Evolutionary conservation across 2,329 filamentous ascomycete species (phyloP), one percentile per base, ranked within the genome.

Genomic region (Cladosporium sp.): DNA sequence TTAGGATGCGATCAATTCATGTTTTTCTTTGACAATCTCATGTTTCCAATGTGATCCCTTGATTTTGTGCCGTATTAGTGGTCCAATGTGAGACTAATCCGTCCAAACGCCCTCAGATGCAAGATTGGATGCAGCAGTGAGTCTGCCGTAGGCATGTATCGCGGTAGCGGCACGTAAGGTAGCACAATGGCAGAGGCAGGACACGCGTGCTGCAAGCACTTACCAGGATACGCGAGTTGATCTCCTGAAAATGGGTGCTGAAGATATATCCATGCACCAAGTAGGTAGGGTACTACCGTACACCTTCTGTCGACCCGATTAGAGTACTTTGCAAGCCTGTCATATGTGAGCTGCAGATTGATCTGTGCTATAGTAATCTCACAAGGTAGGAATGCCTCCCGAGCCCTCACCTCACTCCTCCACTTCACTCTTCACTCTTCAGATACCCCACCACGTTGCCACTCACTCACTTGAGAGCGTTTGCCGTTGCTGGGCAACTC

Each of bases 171-270:
- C 18, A 8, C 18, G 16, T 43, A 43, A 16, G 39, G 39, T 46
- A 21, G 39, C 5, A 21, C 39, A 46, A 46, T 14, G 39, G 39
- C 3, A 11, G 21, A 13, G 39, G n/a, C n/a, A 46, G 48, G 16
- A 28, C 18, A 48, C 46, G 58, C 43, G 30, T 60, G 10, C 51
- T 65, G 66, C 65, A 63, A 16, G 49, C 68, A 61, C 64, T 67
- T 65, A 28, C 60, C 23, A 21, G 65, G 46, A 21, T 66, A 28
- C 56, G 32, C 57, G 28, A 13, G 5, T 7, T 21, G 39, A 21
- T 46, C n/a, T n/a, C 39, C 3, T 46, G n/a, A n/a, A n/a, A n/a
- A n/a, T 16, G 18, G 7, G 28, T 7, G 14, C 3, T 11, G 39
- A 7, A 21, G n/a, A 13, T 46, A 18, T 21, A 8, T 23, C 39